A percentile compares a stretch with the other conserved stretches of the same genome.
These are phyloP conservation scores for Pseudodiploospora longispora DNA, from an alignment of 2,329 filamentous ascomycete genomes.

Conservation along the genomic window DNA sequence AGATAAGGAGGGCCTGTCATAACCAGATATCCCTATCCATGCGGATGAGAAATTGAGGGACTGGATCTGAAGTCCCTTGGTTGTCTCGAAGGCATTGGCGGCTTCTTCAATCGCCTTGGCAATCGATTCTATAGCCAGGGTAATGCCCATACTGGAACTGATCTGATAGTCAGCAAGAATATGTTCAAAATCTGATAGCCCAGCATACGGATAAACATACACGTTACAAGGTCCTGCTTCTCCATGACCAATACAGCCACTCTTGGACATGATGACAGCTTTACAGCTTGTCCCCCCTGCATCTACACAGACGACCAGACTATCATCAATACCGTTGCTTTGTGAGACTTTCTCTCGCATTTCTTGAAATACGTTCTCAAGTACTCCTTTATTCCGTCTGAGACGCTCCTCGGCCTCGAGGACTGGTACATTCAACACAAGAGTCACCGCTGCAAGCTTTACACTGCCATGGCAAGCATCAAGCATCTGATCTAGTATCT, in stretches of 20 bases:
- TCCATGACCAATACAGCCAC: constrained; percentile 19
- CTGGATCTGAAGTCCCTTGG: background rate
- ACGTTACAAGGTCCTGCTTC: constrained; percentile 26
- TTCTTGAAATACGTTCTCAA: constrained; percentile 11
- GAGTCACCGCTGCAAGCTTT: constrained; percentile 4
- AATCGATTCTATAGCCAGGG: constrained; percentile 19
- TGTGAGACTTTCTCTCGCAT: background rate
- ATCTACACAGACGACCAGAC: constrained; percentile 29
- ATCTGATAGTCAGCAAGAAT: background rate
- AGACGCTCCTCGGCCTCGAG: constrained; percentile 15
- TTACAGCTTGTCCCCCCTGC: constrained; percentile 35
- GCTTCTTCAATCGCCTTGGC: constrained; percentile 18
- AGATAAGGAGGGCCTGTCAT: constrained; percentile 26
- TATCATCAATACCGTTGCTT: background rate
- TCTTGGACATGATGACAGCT: constrained; percentile 22
- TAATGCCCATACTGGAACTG: constrained; percentile 19
- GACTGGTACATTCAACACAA: constrained; percentile 1
- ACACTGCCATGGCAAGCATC: constrained; percentile 9
- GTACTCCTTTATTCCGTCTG: constrained; percentile 9
- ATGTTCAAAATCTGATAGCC: background rate
- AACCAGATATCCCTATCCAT: constrained; percentile 33
- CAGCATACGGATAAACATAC: constrained; percentile 16
- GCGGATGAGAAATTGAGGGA: constrained; percentile 18
- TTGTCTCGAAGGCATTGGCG: constrained; percentile 2
- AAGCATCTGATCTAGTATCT: constrained; percentile 12